phyloP scores from a whole-genome alignment of 1,284 basidiomycete species.

The Volvariella surrecta region DNA sequence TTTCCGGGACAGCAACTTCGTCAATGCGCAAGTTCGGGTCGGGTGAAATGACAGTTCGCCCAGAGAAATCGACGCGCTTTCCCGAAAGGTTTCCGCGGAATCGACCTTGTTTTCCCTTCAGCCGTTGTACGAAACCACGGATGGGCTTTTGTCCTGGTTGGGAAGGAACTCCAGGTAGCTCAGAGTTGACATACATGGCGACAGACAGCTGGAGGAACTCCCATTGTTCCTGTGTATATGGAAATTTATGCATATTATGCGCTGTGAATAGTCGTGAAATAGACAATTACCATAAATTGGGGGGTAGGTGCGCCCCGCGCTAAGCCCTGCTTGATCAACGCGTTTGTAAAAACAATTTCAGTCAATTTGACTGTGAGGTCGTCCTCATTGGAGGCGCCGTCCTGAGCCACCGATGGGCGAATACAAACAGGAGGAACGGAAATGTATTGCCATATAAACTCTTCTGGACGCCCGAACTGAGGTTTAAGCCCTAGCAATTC shows the following conservation, averaged over 20 bases:
- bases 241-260: neutral
- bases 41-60: slow-evolving; percentile 96
- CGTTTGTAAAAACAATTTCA: slow-evolving; percentile 95
- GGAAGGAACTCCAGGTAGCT: slow-evolving; percentile 86
- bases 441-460: slow-evolving; percentile 99
- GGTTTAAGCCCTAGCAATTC: slow-evolving; percentile 92
- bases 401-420: slow-evolving; percentile 94
- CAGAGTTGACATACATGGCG: slow-evolving; percentile 98
- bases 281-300: slow-evolving; percentile 75
- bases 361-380: slow-evolving; percentile 97
- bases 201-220: slow-evolving; percentile 93
- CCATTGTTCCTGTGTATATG: slow-evolving; percentile 80
- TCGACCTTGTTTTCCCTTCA: slow-evolving; percentile 98
- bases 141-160: slow-evolving; percentile 87
- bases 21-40: slow-evolving; percentile 98
- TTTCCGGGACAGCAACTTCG: slow-evolving; percentile 95
- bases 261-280: neutral
- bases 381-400: slow-evolving; percentile 96
- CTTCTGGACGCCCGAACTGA: slow-evolving; percentile 87
- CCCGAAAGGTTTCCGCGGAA: slow-evolving; percentile 98
- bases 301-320: slow-evolving; percentile 83
- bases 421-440: slow-evolving; percentile 98
- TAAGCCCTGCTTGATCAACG: slow-evolving; percentile 87
- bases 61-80: slow-evolving; percentile 99
- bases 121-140: slow-evolving; percentile 93